Evolutionary conservation across 2,329 filamentous ascomycete genomes (phyloP).

Genomic region (Cadophora malorum): DNA sequence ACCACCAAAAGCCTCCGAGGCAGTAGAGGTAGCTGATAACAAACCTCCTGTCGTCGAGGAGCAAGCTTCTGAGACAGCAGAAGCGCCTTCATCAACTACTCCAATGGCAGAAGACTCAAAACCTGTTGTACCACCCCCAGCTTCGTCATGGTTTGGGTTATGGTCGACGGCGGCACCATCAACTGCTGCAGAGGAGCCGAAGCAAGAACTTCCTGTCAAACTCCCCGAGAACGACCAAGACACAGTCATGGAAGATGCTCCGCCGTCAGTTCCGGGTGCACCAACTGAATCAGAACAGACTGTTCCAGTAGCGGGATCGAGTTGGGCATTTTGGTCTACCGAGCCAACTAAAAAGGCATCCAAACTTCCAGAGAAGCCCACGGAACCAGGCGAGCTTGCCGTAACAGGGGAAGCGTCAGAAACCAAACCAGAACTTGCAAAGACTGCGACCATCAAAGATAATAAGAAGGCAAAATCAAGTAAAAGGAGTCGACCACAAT

Average conservation of each 20-base stretch:
- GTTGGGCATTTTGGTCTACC: constrained; percentile 82
- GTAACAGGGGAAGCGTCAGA: constrained; percentile 64
- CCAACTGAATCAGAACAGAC: constrained; percentile 2
- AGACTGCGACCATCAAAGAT: constrained; percentile 31
- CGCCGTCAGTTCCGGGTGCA: constrained; percentile 10
- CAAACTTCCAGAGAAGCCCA: constrained; percentile 21
- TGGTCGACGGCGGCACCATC: constrained; percentile 39
- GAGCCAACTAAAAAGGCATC: constrained; percentile 42
- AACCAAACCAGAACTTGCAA: constrained; percentile 50
- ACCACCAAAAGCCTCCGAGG: constrained; percentile 17
- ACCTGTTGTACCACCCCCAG: constrained; percentile 18
- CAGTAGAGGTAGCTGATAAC: constrained; percentile 20
- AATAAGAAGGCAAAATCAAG: constrained; percentile 36
- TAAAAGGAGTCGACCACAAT: constrained; percentile 39
- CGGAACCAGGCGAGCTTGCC: constrained; percentile 54
- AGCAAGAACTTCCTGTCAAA: constrained; percentile 38
- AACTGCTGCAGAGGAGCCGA: constrained; percentile 35
- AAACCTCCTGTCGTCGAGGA: constrained; percentile 29
- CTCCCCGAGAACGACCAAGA: constrained; percentile 28
- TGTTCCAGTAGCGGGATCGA: constrained; percentile 59
- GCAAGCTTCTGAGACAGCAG: constrained; percentile 4
- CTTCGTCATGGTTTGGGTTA: constrained; percentile 43
- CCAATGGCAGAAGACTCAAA: constrained; percentile 16
- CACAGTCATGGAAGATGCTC: constrained; percentile 37
- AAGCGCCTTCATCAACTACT: background rate